phyloP scores from a whole-genome alignment of 805 yeast species.

The Ogataea methanolica region DNA sequence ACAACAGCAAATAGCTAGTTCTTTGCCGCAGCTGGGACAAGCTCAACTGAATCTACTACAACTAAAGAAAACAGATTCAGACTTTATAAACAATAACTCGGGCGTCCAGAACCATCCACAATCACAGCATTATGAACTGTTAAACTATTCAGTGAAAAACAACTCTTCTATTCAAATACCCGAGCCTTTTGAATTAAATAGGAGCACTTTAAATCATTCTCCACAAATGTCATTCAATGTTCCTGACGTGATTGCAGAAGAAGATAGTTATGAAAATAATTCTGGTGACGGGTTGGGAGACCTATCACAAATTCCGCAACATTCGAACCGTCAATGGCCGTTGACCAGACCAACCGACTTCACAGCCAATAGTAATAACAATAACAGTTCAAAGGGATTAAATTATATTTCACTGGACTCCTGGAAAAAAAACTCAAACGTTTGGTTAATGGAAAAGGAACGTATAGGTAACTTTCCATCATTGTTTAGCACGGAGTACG shows the following conservation, averaged over 20 bases:
- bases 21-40: too few species aligned
- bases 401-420: constrained; percentile 26
- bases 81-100: too few species aligned
- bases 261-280: constrained; percentile 3
- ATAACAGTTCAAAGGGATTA: constrained; percentile 1
- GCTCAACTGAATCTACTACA: too few species aligned
- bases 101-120: too few species aligned
- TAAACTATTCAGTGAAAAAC: too few species aligned
- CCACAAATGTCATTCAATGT: background rate
- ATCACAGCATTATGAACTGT: too few species aligned
- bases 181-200: background rate
- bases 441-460: constrained; percentile 21
- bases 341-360: background rate
- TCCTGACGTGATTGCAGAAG: constrained; percentile 12
- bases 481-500: background rate
- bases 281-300: constrained; percentile 9
- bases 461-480: constrained; percentile 12
- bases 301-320: constrained; percentile 21
- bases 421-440: constrained; percentile 21
- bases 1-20: background rate
- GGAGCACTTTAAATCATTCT: background rate
- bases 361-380: background rate
- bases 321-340: constrained; percentile 15
- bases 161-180: too few species aligned
- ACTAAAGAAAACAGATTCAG: too few species aligned